These are phyloP conservation scores for Botryotinia globosa DNA, from an alignment of 2,329 filamentous ascomycete species.

Conservation along the genomic window DNA sequence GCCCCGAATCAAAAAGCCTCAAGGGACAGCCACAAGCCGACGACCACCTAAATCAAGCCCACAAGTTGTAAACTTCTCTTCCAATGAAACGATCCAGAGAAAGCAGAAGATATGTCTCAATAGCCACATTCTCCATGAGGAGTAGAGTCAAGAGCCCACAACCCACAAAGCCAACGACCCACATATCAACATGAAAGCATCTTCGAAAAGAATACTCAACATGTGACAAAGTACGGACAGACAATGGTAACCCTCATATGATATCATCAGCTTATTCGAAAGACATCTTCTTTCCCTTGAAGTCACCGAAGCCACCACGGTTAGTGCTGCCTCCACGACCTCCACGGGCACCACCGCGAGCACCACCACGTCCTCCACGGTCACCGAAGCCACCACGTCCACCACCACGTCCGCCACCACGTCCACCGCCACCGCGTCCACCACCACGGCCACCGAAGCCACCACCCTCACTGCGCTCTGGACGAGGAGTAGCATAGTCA, in stretches of 20 bases:
- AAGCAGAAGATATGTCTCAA: constrained; percentile 37
- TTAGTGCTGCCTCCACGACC: constrained; percentile 46
- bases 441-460: constrained; percentile 45
- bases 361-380: constrained; percentile 42
- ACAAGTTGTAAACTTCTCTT: constrained; percentile 31
- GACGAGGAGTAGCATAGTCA: constrained; percentile 63
- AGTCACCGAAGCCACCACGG: constrained; percentile 57
- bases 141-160: constrained; percentile 41
- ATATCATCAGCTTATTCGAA: constrained; percentile 32
- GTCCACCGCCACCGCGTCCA: constrained; percentile 44
- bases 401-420: constrained; percentile 33
- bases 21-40: constrained; percentile 38
- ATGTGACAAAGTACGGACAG: constrained; percentile 34
- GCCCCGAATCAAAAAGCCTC: constrained; percentile 36
- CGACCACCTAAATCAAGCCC: constrained; percentile 37
- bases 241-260: constrained; percentile 25
- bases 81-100: constrained; percentile 6
- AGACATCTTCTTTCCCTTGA: constrained; percentile 54
- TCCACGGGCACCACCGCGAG: constrained; percentile 43
- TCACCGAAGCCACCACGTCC: constrained; percentile 40
- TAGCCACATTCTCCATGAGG: constrained; percentile 39
- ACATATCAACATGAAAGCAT: constrained; percentile 33
- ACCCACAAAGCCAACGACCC: constrained; percentile 40
- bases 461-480: constrained; percentile 48
- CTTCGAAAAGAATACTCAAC: constrained; percentile 22